Base-by-base conservation (phyloP, 2,329 filamentous ascomycete genomes). In the Salinomyces thailandicus region DNA sequence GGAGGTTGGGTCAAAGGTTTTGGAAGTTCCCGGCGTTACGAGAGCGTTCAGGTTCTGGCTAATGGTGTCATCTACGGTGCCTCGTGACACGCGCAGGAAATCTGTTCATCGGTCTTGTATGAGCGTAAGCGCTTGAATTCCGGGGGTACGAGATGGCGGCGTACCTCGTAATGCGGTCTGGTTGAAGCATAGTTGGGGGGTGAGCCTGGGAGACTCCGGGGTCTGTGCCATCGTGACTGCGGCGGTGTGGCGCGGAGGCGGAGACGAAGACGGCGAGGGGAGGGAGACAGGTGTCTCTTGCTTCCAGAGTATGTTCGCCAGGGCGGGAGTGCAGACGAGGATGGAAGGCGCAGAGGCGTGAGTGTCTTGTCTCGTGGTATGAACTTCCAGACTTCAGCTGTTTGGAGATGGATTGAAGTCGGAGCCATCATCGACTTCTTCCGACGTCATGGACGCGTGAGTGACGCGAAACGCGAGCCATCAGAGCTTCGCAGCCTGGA, bases 41-140 rank as follows among this genome's bases (percentile, higher is more conserved):
- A 96, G 73, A 1, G 85, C 85, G 66, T 96, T 96, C 43, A 98
- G 75, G 53, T 93, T 89, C 55, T 94, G 87, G 1, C 78, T 77
- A 54, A 98, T 96, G 30, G 83, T 85, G 62, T 98, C 91, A 62
- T 98, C 91, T 53, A 95, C 80, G 32, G 82, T 76, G 35, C 76
- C 71, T 45, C 91, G 78, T 7, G 89, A 95, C 47, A 91, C 62
- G 26, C 86, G 82, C 15, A 98, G 73, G 59, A 98, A 98, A 59
- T 94, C 91, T 94, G 54, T 44, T 39, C 47, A 14, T 37, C 30
- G 33, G 41, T 44, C 46, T 13, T 51, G 39, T 47, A 52, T 56
- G 48, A 57, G 53, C 49, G 46, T 54, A 47, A 53, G 51, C 44
- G 36, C 12, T 18, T 33, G 31, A 19, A 9, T 33, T 14, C 9